A percentile compares a stretch with the other conserved stretches of the same genome.
Evolutionary conservation across 2,329 filamentous ascomycete species (phyloP).

Genomic region (Fusarium sp.): DNA sequence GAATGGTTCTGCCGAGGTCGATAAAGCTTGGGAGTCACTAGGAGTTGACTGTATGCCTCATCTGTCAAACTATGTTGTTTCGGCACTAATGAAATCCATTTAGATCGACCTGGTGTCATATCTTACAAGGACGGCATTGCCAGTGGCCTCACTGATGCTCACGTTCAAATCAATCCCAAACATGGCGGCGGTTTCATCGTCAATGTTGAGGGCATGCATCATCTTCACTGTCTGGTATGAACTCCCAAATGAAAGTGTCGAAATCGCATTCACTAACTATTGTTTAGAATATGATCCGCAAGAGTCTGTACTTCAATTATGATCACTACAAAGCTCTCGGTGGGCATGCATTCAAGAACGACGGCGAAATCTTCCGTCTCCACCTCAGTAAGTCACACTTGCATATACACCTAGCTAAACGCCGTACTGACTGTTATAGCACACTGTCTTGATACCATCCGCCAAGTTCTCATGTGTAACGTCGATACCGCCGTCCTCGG

Average conservation of each 20-base stretch:
- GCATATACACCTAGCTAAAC: accelerated
- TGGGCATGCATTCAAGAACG: conserved; percentile 67
- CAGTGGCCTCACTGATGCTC: conserved; percentile 65
- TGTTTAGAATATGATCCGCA: conserved; percentile 67
- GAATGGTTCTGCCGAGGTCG: conserved; percentile 64
- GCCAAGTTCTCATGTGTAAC: conserved; percentile 74
- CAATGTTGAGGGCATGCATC: conserved; percentile 69
- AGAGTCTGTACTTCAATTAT: conserved; percentile 71
- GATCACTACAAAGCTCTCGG: conserved; percentile 66
- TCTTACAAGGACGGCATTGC: conserved; percentile 61
- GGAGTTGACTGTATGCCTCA: conserved; percentile 60
- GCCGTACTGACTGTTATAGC: conserved; percentile 20
- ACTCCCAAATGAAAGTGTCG: accelerated
- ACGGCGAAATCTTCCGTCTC: conserved; percentile 65
- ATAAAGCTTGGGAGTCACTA: conserved; percentile 66
- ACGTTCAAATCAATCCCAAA: conserved; percentile 67
- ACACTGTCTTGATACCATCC: conserved; percentile 72
- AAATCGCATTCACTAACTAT: neutral
- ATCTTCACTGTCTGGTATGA: conserved; percentile 69
- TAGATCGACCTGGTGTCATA: conserved; percentile 63
- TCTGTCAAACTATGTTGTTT: too few species aligned
- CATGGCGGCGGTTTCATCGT: conserved; percentile 71
- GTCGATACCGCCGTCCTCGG: conserved; percentile 71
- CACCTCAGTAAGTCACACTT: conserved; percentile 65
- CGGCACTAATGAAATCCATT: conserved; percentile 1